A percentile compares a stretch with the other conserved stretches of the same genome.
Evolutionary conservation across 1,139 yeast species (phyloP).

Genomic region (Candida labiduridarum): DNA sequence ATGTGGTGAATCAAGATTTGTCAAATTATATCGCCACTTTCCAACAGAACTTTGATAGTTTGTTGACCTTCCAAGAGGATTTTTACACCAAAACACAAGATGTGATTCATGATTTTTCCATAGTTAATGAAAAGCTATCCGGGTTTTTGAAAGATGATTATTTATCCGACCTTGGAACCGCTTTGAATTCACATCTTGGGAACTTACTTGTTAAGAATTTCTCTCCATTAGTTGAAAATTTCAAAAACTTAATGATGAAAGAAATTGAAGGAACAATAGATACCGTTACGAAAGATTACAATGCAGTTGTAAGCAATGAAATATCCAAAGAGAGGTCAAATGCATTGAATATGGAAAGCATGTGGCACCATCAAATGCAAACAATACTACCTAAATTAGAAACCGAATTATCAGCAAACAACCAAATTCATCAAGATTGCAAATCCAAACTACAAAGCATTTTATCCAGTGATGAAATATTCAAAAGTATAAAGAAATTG

Average conservation of each 20-base stretch:
- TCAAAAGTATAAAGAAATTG: slow-evolving; percentile 5
- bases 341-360: slow-evolving; percentile 7
- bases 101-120: slow-evolving; percentile 15
- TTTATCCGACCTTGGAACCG: slow-evolving; percentile 13
- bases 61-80: slow-evolving; percentile 10
- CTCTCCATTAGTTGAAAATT: slow-evolving; percentile 7
- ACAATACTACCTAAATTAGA: slow-evolving; percentile 8
- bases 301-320: slow-evolving; percentile 7
- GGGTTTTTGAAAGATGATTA: slow-evolving; percentile 18
- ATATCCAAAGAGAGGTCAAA: slow-evolving; percentile 9
- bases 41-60: slow-evolving; percentile 6
- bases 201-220: slow-evolving; percentile 10
- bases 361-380: slow-evolving; percentile 10
- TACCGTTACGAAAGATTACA: slow-evolving; percentile 10
- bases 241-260: slow-evolving; percentile 8
- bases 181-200: slow-evolving; percentile 10
- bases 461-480: slow-evolving; percentile 2
- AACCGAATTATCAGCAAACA: slow-evolving; percentile 1
- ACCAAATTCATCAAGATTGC: slow-evolving; percentile 9
- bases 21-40: slow-evolving; percentile 7
- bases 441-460: slow-evolving; percentile 6
- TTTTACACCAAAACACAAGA: slow-evolving; percentile 8
- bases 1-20: slow-evolving; percentile 11
- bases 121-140: slow-evolving; percentile 19
- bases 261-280: slow-evolving; percentile 11